These are phyloP conservation scores for Abortiporus biennis DNA, from an alignment of 1,284 basidiomycete species.

Conservation along the genomic window DNA sequence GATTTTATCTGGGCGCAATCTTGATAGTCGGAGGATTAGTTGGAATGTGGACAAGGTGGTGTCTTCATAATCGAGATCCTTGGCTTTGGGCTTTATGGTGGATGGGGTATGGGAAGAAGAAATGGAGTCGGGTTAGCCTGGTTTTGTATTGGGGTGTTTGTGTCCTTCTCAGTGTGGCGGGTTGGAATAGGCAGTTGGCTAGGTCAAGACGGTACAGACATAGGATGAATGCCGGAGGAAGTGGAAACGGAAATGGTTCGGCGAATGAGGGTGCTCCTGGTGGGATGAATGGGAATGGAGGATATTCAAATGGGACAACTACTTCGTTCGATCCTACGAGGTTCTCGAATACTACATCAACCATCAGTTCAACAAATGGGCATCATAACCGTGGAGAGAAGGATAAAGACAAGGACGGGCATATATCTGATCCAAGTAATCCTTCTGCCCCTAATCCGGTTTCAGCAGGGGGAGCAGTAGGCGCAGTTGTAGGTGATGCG, in stretches of 20 bases:
- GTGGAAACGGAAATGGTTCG: background rate
- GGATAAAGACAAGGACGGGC: slow-evolving; percentile 3
- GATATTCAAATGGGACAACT: slow-evolving; percentile 9
- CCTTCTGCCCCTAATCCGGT: slow-evolving; percentile 19
- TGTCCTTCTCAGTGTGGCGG: slow-evolving; percentile 80
- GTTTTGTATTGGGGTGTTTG: slow-evolving; percentile 84
- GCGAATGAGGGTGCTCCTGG: slow-evolving; percentile 21
- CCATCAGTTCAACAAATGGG: too few relatives aligned
- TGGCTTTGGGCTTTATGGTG: slow-evolving; percentile 84
- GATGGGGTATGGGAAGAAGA: slow-evolving; percentile 66
- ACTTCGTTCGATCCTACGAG: slow-evolving; percentile 8
- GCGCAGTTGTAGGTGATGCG: slow-evolving; percentile 17
- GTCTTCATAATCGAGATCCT: slow-evolving; percentile 79
- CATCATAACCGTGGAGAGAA: background rate
- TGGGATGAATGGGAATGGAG: slow-evolving; percentile 7
- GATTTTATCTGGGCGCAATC: slow-evolving; percentile 78
- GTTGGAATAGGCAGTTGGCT: slow-evolving; percentile 87
- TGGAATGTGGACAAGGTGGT: slow-evolving; percentile 91
- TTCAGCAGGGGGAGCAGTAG: too few relatives aligned
- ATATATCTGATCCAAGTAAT: slow-evolving; percentile 20
- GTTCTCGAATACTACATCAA: background rate
- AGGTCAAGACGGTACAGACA: slow-evolving; percentile 65
- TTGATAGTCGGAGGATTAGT: slow-evolving; percentile 83
- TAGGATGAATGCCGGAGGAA: too few relatives aligned
- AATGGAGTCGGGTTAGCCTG: slow-evolving; percentile 81